Evolutionary conservation across 495 filamentous ascomycete species (phyloP).

Genomic region (Penicillium turbatum): DNA sequence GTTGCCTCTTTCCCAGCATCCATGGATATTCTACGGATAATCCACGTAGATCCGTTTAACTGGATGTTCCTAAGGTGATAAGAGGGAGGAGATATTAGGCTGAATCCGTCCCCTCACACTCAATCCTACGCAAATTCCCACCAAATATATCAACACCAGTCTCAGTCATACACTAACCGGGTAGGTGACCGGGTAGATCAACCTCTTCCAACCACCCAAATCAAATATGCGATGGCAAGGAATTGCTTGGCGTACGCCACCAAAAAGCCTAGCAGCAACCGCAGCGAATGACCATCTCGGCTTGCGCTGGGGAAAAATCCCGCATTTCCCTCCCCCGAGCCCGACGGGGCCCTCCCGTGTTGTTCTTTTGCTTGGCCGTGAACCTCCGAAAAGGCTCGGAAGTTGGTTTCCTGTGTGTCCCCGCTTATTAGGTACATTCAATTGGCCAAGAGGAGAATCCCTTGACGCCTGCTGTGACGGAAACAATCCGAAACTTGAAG

Average conservation of each 20-base stretch:
- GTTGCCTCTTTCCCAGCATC: no score
- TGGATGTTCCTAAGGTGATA: neutral
- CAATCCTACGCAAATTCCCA: no score
- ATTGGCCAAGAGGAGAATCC: neutral
- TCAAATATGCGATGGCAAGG: neutral
- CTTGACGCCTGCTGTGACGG: neutral
- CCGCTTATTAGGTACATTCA: neutral
- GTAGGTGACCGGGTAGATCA: neutral
- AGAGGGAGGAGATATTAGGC: neutral
- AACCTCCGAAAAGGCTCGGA: neutral
- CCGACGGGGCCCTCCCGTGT: neutral
- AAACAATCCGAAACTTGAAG: neutral
- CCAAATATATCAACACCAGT: no score
- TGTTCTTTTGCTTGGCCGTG: neutral
- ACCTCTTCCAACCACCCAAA: neutral
- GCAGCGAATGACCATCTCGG: constrained; percentile 21
- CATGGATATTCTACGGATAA: neutral
- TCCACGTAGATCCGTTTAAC: neutral
- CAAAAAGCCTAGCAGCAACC: neutral
- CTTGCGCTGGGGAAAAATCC: constrained; percentile 13
- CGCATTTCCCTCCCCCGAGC: constrained; percentile 4
- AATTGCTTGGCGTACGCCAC: neutral
- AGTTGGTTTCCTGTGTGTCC: neutral
- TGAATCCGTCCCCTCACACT: neutral
- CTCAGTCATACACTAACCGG: neutral